Base-by-base conservation (phyloP, 2,329 filamentous ascomycete species). In the Tolypocladium guangdongense region DNA sequence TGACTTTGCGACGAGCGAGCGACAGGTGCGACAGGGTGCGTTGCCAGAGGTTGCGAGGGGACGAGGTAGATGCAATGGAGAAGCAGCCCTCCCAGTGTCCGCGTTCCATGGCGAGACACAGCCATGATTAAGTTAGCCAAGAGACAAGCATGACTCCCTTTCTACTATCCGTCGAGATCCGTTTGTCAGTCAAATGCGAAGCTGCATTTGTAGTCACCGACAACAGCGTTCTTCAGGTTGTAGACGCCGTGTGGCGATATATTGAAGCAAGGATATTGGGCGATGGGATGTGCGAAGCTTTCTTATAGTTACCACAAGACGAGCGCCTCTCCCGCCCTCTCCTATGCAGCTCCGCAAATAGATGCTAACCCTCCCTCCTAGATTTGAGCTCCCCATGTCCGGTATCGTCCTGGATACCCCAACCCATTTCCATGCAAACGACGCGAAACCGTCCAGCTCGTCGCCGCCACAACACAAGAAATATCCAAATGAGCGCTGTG, bases 1-100 rank as follows among this genome's bases (percentile, higher is more conserved):
- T 71, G 56, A 65, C 35, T 11, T 39, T 38, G 20, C 35, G n/a
- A 38, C 14, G 35, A 38, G 24, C 35, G 43, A 33, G 43, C 43
- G 30, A 47, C 35, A 20, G 43, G 30, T 16, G 6, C 43, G 27
- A 32, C 4, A 16, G 27, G 27, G 18, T 33, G 27, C 43, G 43
- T 24, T 47, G 27, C 43, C 33, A 33, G 27, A 47, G 30, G 8
- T 30, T 47, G 43, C 18, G 7, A 11, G 14, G n/a, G 20, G 43
- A 33, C 10, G 8, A 12, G 5, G 43, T 27, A 33, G 27, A 32
- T 20, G 43, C 18, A 12, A 33, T 20, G 43, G 18, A 7, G 7
- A 18, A 8, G 18, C 16, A 12, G 43, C 43, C 14, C 10, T 33
- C 18, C 18, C 43, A 2, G 27, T 12, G n/a, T 32, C 48, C 3